phyloP scores from a whole-genome alignment of 805 yeast species.

The Jamesozyma jinghongensis region DNA sequence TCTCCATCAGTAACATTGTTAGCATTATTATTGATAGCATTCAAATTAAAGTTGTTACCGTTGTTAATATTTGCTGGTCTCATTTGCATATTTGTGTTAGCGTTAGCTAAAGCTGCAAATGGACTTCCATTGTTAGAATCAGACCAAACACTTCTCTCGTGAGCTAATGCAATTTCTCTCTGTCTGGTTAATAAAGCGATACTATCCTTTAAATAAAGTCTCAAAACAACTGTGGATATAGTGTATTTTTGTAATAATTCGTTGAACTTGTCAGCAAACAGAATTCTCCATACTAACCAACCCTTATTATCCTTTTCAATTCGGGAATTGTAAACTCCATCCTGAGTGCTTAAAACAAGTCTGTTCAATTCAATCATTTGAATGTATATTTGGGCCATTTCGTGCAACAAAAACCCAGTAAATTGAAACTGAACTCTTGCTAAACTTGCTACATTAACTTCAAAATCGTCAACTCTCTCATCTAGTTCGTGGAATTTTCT shows the following conservation, averaged over 20 bases:
- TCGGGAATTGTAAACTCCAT: conserved; percentile 15
- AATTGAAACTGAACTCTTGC: conserved; percentile 31
- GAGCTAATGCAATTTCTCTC: conserved; percentile 25
- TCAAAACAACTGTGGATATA: conserved; percentile 26
- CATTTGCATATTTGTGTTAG: not conserved
- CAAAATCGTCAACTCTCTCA: conserved; percentile 29
- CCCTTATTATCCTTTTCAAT: conserved; percentile 20
- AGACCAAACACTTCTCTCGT: conserved; percentile 17
- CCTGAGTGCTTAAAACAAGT: conserved; percentile 21
- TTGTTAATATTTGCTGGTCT: not conserved
- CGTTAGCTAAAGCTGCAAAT: not conserved
- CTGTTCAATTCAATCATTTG: conserved; percentile 28
- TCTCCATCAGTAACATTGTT: not conserved
- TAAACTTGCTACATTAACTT: conserved; percentile 30
- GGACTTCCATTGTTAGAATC: conserved; percentile 7
- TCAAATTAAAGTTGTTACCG: not conserved
- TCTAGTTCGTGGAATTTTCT: conserved; percentile 26
- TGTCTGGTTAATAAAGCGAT: conserved; percentile 28
- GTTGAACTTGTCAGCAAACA: conserved; percentile 21
- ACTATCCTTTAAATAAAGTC: conserved; percentile 28
- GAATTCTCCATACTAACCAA: conserved; percentile 22
- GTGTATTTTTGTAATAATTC: conserved; percentile 24
- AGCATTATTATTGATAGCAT: not conserved
- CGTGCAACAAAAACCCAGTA: conserved; percentile 29
- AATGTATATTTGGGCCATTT: conserved; percentile 28